phyloP scores from a whole-genome alignment of 1,284 basidiomycete genomes.

The Leccinum pallidistipes region DNA sequence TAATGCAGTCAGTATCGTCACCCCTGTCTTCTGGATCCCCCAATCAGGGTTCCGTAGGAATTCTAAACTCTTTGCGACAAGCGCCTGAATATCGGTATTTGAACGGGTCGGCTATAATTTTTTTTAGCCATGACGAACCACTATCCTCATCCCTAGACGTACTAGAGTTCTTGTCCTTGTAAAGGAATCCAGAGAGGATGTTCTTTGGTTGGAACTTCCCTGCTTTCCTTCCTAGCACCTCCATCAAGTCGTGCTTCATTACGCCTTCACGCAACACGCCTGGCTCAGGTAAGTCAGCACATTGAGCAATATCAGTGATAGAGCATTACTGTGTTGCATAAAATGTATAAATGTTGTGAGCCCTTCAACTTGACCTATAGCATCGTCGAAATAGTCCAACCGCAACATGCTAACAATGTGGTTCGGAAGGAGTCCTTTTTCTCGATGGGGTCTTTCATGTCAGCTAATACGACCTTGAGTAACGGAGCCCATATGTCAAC shows the following conservation, averaged over 20 bases:
- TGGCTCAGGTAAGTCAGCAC: slow-evolving; percentile 10
- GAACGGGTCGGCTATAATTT: slow-evolving; percentile 6
- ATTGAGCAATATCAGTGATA: too few species aligned
- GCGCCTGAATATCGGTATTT: slow-evolving; percentile 6
- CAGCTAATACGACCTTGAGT: slow-evolving; percentile 8
- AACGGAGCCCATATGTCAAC: neutral
- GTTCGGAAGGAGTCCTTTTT: slow-evolving; percentile 1
- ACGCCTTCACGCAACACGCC: slow-evolving; percentile 18
- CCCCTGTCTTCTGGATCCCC: slow-evolving; percentile 26
- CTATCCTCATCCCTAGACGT: neutral
- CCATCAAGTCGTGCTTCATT: slow-evolving; percentile 8
- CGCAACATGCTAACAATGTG: slow-evolving; percentile 16
- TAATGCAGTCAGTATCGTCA: slow-evolving; percentile 24
- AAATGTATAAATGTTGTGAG: slow-evolving; percentile 13
- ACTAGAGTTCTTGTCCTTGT: slow-evolving; percentile 24
- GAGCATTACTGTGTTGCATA: slow-evolving; percentile 16
- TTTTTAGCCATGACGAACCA: neutral
- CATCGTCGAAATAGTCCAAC: slow-evolving; percentile 17
- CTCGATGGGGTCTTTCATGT: slow-evolving; percentile 13
- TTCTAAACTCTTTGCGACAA: slow-evolving; percentile 15
- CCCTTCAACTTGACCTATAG: slow-evolving; percentile 14
- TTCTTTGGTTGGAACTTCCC: slow-evolving; percentile 13
- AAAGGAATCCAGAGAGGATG: slow-evolving; percentile 22
- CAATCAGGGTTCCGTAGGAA: slow-evolving; percentile 8
- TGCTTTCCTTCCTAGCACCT: slow-evolving; percentile 22